Conservation (phyloP, 1,284 basidiomycete species). For the Golubevia pallescens region DNA sequence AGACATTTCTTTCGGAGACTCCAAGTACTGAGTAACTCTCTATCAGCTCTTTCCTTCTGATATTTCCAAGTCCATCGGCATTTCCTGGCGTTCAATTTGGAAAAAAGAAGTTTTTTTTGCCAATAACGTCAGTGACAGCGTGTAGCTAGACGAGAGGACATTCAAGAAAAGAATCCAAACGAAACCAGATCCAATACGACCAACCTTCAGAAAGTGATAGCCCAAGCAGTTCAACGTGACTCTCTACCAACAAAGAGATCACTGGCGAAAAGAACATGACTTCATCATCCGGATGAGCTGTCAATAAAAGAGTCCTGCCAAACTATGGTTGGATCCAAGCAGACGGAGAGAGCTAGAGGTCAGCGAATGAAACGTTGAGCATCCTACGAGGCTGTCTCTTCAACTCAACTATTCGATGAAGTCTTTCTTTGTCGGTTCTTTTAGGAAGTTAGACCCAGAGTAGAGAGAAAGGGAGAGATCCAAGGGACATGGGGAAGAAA, state of each 20-base stretch:
- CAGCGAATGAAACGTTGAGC: too few relatives aligned
- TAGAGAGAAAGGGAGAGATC: too few relatives aligned
- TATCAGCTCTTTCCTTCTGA: constrained; percentile 31
- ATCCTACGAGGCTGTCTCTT: too few relatives aligned
- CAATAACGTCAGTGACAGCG: too few relatives aligned
- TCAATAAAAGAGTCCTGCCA: constrained; percentile 31
- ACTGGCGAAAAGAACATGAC: constrained; percentile 60
- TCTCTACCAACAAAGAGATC: constrained; percentile 23
- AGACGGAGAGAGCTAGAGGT: too few relatives aligned
- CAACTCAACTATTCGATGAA: too few relatives aligned
- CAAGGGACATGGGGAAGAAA: too few relatives aligned
- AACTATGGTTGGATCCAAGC: too few relatives aligned
- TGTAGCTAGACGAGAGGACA: constrained; percentile 5
- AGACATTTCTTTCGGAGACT: constrained; percentile 20
- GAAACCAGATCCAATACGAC: not conserved
- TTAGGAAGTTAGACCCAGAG: too few relatives aligned
- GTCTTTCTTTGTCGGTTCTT: too few relatives aligned
- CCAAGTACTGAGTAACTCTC: constrained; percentile 35
- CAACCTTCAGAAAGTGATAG: constrained; percentile 34
- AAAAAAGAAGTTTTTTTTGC: too few relatives aligned
- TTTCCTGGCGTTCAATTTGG: too few relatives aligned
- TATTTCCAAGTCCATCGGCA: constrained; percentile 36
- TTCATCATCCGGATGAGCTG: constrained; percentile 62
- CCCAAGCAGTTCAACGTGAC: constrained; percentile 23
- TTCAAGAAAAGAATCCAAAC: not conserved